Conservation (phyloP, 805 yeast genomes). For the Lipomyces lipofer region DNA sequence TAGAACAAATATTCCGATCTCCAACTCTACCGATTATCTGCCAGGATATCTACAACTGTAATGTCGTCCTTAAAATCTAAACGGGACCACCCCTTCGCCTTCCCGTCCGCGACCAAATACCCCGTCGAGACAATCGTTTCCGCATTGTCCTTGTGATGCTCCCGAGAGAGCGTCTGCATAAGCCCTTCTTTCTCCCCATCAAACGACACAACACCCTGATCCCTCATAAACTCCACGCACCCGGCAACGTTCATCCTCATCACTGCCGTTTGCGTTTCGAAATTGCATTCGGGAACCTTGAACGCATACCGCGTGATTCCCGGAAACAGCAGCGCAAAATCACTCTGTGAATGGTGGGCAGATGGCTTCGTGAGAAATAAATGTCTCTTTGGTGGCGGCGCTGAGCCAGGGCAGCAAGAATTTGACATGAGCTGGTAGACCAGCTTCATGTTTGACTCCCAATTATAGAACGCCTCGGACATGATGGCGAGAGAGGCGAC, state of each 20-base stretch:
- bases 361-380: slow-evolving; percentile 27
- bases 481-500: slow-evolving; percentile 26
- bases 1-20: no score
- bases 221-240: slow-evolving; percentile 24
- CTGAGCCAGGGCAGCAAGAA: slow-evolving; percentile 9
- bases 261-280: slow-evolving; percentile 27
- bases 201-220: slow-evolving; percentile 11
- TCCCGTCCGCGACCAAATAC: slow-evolving; percentile 18
- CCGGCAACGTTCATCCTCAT: slow-evolving; percentile 30
- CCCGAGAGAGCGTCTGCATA: slow-evolving; percentile 15
- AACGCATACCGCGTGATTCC: slow-evolving; percentile 19
- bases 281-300: slow-evolving; percentile 26
- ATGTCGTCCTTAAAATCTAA: slow-evolving; percentile 21
- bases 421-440: slow-evolving; percentile 26
- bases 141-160: slow-evolving; percentile 5
- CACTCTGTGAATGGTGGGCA: slow-evolving; percentile 33
- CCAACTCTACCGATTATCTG: slow-evolving; percentile 5
- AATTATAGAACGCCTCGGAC: slow-evolving; percentile 29
- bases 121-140: slow-evolving; percentile 6
- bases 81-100: slow-evolving; percentile 25
- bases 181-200: slow-evolving; percentile 17
- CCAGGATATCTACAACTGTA: slow-evolving; percentile 23
- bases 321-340: slow-evolving; percentile 32
- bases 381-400: slow-evolving; percentile 8
- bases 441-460: slow-evolving; percentile 25